Evolutionary conservation across 345 rosid genomes (phyloP), one percentile per base, ranked within the genome.

Genomic region (Populus simonii): DNA sequence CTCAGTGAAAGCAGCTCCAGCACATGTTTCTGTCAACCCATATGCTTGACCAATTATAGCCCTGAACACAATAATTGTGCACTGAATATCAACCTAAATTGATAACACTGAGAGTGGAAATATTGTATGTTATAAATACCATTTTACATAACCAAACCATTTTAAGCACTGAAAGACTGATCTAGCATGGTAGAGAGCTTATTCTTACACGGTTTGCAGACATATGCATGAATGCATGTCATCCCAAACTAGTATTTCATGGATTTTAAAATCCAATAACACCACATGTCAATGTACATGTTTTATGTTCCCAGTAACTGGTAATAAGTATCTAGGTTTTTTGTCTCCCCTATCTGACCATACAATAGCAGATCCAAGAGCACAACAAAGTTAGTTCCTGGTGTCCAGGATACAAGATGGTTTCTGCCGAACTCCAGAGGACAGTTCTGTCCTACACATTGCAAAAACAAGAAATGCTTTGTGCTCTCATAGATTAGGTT

Each of bases 1-100:
- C 83, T 94, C 97, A 29, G 95, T 79, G 85, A 92, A 94, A 43
- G 97, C 86, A 78, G 89, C 90, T 83, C 97, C 98, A 77, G 98
- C 97, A 85, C 78, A 89, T 25, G 98, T 93, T 88, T 94, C 98
- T 55, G 98, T 94, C 89, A 94, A 86, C 79, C 98, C 98, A 85
- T 94, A 94, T 71, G 90, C 97, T 85, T 93, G 98, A 70, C 95
- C 94, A 5, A 93, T 85, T 12, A 92, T 91, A 80, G 97, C 89
- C 86, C 98, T 94, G 78, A 77, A 20, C 63, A 38, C 70, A 72
- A 53, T 73, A 45, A 76, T 57, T 8, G 59, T 22, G 38, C 13
- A 80, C 47, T 75, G 59, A 73, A 79, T 45, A 66, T 53, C 59
- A 78, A 74, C 43, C 74, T 35, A 68, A 75, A 68, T 51, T 63